A percentile compares a stretch with the other conserved stretches of the same genome.
Conservation (phyloP, 2,329 filamentous ascomycete genomes). For the Aaosphaeria pasadenensis region DNA sequence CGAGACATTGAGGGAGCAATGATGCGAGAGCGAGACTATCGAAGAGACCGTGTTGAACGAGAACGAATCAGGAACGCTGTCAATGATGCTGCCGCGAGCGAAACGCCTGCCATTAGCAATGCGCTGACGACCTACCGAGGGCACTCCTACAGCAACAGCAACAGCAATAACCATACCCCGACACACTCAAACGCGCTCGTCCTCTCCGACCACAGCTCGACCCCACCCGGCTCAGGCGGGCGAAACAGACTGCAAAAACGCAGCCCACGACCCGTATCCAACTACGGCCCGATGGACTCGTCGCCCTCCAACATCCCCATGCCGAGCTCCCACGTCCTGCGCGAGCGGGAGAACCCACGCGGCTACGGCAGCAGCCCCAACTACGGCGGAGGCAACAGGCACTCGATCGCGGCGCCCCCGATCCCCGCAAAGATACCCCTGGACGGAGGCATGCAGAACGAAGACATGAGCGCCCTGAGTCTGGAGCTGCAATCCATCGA, state of each 20-base stretch:
- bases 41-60: slow-evolving; percentile 28
- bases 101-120: slow-evolving; percentile 16
- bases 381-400: slow-evolving; percentile 15
- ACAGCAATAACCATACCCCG: slow-evolving; percentile 6
- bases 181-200: slow-evolving; percentile 10
- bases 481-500: slow-evolving; percentile 63
- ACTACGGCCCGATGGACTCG: slow-evolving; percentile 9
- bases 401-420: slow-evolving; percentile 49
- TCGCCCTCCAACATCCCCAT: slow-evolving; percentile 12
- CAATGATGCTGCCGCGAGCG: slow-evolving; percentile 18
- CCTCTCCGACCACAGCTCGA: slow-evolving; percentile 1
- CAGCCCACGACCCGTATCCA: slow-evolving; percentile 17
- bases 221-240: slow-evolving; percentile 10
- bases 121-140: slow-evolving; percentile 29
- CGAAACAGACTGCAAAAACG: slow-evolving; percentile 30
- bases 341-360: slow-evolving; percentile 33
- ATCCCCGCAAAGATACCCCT: slow-evolving; percentile 71
- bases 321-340: slow-evolving; percentile 24
- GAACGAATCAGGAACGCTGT: slow-evolving; percentile 31
- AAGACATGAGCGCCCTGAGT: slow-evolving; percentile 59
- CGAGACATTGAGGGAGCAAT: slow-evolving; percentile 38
- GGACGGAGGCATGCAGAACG: slow-evolving; percentile 34
- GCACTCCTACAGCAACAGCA: slow-evolving; percentile 12
- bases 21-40: slow-evolving; percentile 29
- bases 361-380: slow-evolving; percentile 27